Base-by-base conservation (phyloP, 2,329 filamentous ascomycete genomes). In the Ophiognomonia clavigignenti-juglandacearum region DNA sequence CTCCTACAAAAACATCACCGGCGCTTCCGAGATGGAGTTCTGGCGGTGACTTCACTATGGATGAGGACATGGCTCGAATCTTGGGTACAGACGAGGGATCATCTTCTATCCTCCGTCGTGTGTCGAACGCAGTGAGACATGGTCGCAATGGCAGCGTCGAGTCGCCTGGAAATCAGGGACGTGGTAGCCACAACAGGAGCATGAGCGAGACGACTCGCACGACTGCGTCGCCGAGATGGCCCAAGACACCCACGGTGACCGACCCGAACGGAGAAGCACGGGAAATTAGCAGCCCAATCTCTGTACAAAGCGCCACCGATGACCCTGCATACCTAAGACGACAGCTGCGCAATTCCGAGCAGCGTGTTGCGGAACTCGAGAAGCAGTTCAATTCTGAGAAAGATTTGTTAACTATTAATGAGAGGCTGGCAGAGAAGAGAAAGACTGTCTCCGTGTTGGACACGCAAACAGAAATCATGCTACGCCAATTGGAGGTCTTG, bases 391-490 rank as follows among this genome's bases (percentile, higher is more conserved):
- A 69, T 40, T 77, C 75, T 3, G 80, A 83, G 54, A 81, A 81
- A 56, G 78, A 82, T 48, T 64, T 83, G 20, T 86, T 86, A 66
- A 85, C 83, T 57, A 82, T 95, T 24, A 95, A 95, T 65, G 90
- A 86, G 57, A 92, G 91, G 62, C 72, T 97, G 20, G 77, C 87
- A 29, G 91, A 97, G 66, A 97, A 97, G 71, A 80, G 93, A 49
- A 96, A 95, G 59, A 97, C 93, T 0, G 93, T 98, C 64, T 92
- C 92, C 6, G 87, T 95, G 16, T 74, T 97, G 43, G 92, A 97
- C 63, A 92, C 91, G 0, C 89, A 96, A 66, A 89, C 90, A 42
- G 92, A 97, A 67, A 91, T 97, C 64, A 92, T 96, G 68, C 88
- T 97, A 59, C 85, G 88, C 34, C 90, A 97, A 64, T 74, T 97